These are phyloP conservation scores for Neurospora africana DNA, from an alignment of 495 filamentous ascomycete species.

Conservation along the genomic window DNA sequence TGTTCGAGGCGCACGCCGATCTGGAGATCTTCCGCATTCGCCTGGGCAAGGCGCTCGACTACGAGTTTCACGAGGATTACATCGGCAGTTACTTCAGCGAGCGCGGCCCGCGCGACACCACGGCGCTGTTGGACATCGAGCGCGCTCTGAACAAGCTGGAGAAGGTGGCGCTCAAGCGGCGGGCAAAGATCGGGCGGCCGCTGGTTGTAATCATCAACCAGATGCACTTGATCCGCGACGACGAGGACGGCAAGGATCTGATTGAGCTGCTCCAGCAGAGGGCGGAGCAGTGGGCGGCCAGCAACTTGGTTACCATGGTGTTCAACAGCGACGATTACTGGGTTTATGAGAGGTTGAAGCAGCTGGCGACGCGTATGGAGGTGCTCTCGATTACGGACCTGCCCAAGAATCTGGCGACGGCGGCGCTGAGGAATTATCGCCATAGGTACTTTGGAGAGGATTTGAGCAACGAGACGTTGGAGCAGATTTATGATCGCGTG, in stretches of 20 bases:
- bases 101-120: conserved; percentile 81
- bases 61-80: conserved; percentile 83
- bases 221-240: conserved; percentile 79
- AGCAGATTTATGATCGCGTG: conserved; percentile 71
- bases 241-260: conserved; percentile 81
- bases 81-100: conserved; percentile 93
- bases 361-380: conserved; percentile 84
- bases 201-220: conserved; percentile 85
- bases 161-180: conserved; percentile 72
- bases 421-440: conserved; percentile 66
- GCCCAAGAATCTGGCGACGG: conserved; percentile 62
- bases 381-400: conserved; percentile 75
- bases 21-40: conserved; percentile 89
- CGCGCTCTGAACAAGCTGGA: conserved; percentile 95
- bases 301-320: conserved; percentile 77
- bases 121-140: conserved; percentile 86
- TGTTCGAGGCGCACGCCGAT: conserved; percentile 94
- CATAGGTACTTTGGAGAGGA: conserved; percentile 55
- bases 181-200: conserved; percentile 49
- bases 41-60: conserved; percentile 87
- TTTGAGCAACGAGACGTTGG: conserved; percentile 42
- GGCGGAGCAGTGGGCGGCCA: conserved; percentile 90
- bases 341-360: conserved; percentile 90
- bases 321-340: conserved; percentile 96
- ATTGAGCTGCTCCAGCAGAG: conserved; percentile 92